Conservation (phyloP, 83 land plant genomes). For the Picea abies region DNA sequence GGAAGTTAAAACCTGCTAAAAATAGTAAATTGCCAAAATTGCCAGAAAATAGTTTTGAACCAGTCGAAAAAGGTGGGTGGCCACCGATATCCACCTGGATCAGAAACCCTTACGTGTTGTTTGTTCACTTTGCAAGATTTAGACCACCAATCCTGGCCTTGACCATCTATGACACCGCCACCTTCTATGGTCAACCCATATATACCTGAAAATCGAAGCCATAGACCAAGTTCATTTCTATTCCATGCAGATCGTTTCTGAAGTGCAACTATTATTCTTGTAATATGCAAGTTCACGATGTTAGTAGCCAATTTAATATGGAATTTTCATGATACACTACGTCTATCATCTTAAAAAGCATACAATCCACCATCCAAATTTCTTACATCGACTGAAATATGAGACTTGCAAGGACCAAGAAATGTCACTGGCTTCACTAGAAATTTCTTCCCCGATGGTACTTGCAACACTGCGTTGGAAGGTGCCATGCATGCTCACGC, state of each 20-base stretch:
- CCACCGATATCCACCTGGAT: too few relatives aligned
- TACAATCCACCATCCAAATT: not conserved
- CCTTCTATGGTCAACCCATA: not conserved
- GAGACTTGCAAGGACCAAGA: not conserved
- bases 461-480: not conserved
- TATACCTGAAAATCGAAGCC: not conserved
- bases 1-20: too few relatives aligned
- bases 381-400: not conserved
- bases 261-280: not conserved
- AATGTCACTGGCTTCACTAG: not conserved
- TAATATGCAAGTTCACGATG: not conserved
- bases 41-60: too few relatives aligned
- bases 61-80: too few relatives aligned
- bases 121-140: not conserved
- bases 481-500: not conserved
- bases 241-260: not conserved
- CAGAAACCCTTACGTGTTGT: not conserved
- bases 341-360: not conserved
- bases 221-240: not conserved
- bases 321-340: not conserved
- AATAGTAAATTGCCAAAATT: too few relatives aligned
- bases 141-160: not conserved
- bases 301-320: not conserved
- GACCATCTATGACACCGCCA: not conserved
- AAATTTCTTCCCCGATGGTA: slow-evolving; percentile 1